These are phyloP conservation scores for Fusarium equiseti DNA, from an alignment of 2,329 filamentous ascomycete species.

Conservation along the genomic window DNA sequence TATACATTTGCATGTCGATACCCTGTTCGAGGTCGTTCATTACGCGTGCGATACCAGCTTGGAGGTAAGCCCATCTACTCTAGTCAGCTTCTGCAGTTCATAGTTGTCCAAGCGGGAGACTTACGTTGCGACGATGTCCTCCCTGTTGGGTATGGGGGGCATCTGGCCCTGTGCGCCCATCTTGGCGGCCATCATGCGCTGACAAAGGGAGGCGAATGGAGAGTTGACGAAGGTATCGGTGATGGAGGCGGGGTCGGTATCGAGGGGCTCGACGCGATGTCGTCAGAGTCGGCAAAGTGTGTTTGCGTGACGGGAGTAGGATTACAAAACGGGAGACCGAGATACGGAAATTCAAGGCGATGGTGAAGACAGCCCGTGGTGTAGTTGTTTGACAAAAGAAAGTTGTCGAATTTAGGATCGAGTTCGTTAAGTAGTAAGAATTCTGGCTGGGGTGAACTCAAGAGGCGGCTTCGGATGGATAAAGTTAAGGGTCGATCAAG, in stretches of 20 bases:
- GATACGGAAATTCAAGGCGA: neutral
- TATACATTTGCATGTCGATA: slow-evolving; percentile 96
- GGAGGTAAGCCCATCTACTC: slow-evolving; percentile 86
- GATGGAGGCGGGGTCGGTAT: slow-evolving; percentile 45
- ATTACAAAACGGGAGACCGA: neutral
- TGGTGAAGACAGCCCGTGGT: neutral
- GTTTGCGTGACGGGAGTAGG: neutral
- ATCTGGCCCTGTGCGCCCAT: slow-evolving; percentile 58
- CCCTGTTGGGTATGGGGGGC: slow-evolving; percentile 70
- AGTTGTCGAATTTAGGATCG: slow-evolving; percentile 18
- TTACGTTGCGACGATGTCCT: slow-evolving; percentile 69
- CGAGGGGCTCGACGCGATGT: slow-evolving; percentile 45
- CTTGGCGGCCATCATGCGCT: slow-evolving; percentile 52
- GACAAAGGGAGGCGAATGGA: slow-evolving; percentile 27
- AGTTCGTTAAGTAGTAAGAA: slow-evolving; percentile 25
- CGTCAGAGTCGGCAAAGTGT: slow-evolving; percentile 34
- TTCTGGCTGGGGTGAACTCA: slow-evolving; percentile 6
- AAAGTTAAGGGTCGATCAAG: slow-evolving; percentile 2
- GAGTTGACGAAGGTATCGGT: slow-evolving; percentile 35
- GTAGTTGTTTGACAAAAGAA: neutral
- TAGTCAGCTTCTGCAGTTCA: slow-evolving; percentile 39
- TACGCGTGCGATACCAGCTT: slow-evolving; percentile 88
- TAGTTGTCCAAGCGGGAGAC: slow-evolving; percentile 26
- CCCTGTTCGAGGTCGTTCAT: slow-evolving; percentile 93
- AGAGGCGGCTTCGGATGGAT: slow-evolving; percentile 15